Evolutionary conservation across 495 filamentous ascomycete genomes (phyloP), one percentile per base, ranked within the genome.

Genomic region (Aspergillus bridgeri): DNA sequence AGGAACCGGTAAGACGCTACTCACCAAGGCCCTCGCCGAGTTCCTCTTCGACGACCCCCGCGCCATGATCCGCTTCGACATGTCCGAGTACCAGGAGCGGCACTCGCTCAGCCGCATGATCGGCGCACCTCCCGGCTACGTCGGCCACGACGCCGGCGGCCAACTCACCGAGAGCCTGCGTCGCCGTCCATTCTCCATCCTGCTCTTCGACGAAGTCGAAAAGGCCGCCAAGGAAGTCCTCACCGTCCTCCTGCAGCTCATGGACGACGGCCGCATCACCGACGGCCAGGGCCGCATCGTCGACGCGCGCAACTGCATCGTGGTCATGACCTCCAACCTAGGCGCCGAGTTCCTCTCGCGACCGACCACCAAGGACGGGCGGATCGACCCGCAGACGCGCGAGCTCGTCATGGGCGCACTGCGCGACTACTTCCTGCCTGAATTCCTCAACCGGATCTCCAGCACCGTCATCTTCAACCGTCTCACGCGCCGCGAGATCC

Each of bases 71-170:
- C 90, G 94, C 17, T 92, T 98, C 78, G 94, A 98, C 74, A 98
- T 98, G 94, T 98, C 94, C 7, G 94, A 98, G 70, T 98, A 98
- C 73, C 95, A 98, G 73, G 94, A 98, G 73, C 89, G 92, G 9
- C 94, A 98, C 74, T 90, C 92, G 1, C 85, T 98, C 22, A 95
- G 90, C 65, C 88, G 94, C 57, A 96, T 98, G 89, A 98, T 98
- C 63, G 94, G 94, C 66, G 93, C 94, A 8, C 94, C 94, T 15
- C 94, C 94, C 7, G 94, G 94, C 62, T 98, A 98, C 65, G 91
- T 98, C 57, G 94, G 94, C 23, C 91, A 98, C 69, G 94, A 98
- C 62, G 86, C 94, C 25, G 94, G 94, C 60, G 94, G 94, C 42
- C 94, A 98, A 66, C 84, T 98, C 38, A 98, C 94, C 5, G 94